Evolutionary conservation across 2,329 filamentous ascomycete species (phyloP), one percentile per base, ranked within the genome.

Genomic region (Helotiales sp.): DNA sequence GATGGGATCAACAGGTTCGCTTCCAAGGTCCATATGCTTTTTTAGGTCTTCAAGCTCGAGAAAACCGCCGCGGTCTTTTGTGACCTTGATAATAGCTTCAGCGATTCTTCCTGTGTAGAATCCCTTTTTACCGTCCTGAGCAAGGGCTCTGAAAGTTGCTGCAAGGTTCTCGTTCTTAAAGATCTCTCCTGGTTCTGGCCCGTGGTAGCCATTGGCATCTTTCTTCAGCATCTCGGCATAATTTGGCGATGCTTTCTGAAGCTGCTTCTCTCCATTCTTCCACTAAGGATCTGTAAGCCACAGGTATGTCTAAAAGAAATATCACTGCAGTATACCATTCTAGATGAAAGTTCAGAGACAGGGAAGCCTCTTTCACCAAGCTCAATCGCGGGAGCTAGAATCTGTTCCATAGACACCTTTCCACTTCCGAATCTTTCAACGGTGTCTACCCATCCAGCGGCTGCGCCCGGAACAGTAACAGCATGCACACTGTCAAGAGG

Each of bases 391-490:
- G 95, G 93, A 5, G 78, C 81, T 10, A 99, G 77, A 57, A 98
- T 86, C 68, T 96, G 85, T 65, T 85, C 83, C 75, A 98, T 66
- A 8, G 79, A 84, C 13, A 98, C 67, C 70, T 89, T 96, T 2
- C 91, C 91, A 72, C 93, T 97, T 15, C 95, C 95, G 69, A 98
- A 96, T 54, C 84, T 85, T 73, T 93, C 88, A 1, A 97, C 81
- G 0, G 89, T 88, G 73, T 99, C 95, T 24, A 90, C 87, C 95
- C 95, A 99, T 0, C 93, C 95, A 0, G 92, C 95, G 0, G 95
- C 85, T 1, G 95, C 93, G 5, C 95, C 95, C 0, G 95, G 95
- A 0, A 95, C 87, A 1, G 93, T 96, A 1, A 91, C 90, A 9
- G 92, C 82, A 70, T 96, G 89, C 13, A 90, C 87, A 69, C 88